Evolutionary conservation across 306 rosid genomes (phyloP).

Genomic region (Luffa aegyptiaca): DNA sequence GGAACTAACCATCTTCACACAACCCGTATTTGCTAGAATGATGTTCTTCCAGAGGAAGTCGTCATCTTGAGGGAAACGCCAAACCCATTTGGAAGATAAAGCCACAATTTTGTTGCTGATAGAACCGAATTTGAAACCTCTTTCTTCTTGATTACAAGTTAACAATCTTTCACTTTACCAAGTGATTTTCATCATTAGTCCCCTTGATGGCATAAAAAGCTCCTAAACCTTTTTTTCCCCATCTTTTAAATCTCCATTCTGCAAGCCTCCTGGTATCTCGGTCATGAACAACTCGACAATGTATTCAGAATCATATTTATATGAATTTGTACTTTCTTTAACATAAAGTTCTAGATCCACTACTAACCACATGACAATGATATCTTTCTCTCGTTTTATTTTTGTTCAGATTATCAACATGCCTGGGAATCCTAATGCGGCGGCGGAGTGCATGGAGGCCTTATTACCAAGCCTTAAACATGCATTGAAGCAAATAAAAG

Average conservation of each 20-base stretch:
- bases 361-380: neutral
- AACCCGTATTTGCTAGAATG: neutral
- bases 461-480: slow-evolving; percentile 85
- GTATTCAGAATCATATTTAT: neutral
- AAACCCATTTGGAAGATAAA: neutral
- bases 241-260: neutral
- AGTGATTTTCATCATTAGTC: neutral
- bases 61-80: neutral
- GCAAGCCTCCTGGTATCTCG: neutral
- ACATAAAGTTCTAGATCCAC: neutral
- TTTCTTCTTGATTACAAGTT: neutral
- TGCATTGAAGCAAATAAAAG: slow-evolving; percentile 74
- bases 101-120: neutral
- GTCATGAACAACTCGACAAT: neutral
- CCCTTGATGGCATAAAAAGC: neutral
- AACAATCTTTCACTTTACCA: neutral
- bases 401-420: slow-evolving; percentile 74
- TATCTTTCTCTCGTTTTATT: neutral
- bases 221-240: neutral
- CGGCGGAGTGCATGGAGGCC: slow-evolving; percentile 85
- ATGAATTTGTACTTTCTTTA: neutral
- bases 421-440: slow-evolving; percentile 98
- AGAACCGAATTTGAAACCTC: neutral
- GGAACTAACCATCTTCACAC: neutral
- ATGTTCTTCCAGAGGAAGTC: neutral